Evolutionary conservation across 2,329 filamentous ascomycete genomes (phyloP).

Genomic region (Sporothrix luriei): DNA sequence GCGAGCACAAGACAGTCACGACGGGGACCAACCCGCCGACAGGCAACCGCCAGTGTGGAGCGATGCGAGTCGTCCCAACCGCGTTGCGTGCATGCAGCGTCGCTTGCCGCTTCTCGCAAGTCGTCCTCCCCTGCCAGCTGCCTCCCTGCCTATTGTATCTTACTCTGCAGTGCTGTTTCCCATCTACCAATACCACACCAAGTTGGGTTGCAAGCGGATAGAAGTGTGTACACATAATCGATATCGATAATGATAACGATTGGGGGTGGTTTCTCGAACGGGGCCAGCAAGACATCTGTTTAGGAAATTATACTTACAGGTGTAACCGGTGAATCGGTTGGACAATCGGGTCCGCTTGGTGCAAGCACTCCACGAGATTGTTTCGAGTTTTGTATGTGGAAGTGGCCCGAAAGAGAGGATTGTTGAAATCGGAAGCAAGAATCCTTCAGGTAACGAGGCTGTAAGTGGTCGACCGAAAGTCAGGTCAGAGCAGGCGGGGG

Average conservation of each 20-base stretch:
- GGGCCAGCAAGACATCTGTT: background rate
- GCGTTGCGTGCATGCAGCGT: constrained; percentile 22
- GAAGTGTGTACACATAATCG: constrained; percentile 9
- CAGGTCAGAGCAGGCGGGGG: background rate
- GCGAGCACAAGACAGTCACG: constrained; percentile 8
- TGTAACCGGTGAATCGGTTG: background rate
- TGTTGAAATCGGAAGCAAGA: background rate
- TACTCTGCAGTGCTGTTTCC: background rate
- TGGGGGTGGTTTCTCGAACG: background rate
- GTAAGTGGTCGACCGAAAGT: background rate
- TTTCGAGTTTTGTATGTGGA: background rate
- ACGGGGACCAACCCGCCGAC: constrained; percentile 8
- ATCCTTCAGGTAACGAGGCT: background rate
- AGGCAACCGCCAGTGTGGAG: constrained; percentile 11
- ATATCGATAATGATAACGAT: constrained; percentile 11
- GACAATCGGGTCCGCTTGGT: background rate
- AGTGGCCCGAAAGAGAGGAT: background rate
- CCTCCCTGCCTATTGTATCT: constrained; percentile 10
- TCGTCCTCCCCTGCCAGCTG: background rate
- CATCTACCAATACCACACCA: background rate
- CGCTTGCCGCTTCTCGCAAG: constrained; percentile 12
- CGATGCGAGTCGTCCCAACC: constrained; percentile 20
- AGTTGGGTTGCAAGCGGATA: constrained; percentile 20
- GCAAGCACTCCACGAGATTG: background rate
- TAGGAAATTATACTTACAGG: background rate